Base-by-base conservation (phyloP, 2,329 filamentous ascomycete genomes). In the Parasarocladium wereldwijsianum region DNA sequence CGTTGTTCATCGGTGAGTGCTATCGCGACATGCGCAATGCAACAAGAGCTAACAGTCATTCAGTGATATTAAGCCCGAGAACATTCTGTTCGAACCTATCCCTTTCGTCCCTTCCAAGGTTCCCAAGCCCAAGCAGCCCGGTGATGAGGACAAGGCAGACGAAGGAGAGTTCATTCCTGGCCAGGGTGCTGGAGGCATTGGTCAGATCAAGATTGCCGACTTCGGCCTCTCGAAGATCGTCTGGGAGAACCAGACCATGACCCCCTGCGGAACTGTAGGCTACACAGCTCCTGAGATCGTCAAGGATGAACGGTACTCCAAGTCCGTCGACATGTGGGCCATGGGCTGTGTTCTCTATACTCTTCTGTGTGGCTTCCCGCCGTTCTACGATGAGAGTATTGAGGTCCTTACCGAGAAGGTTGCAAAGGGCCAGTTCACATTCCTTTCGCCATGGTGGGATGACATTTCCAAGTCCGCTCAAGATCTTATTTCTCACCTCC, bases 271-370 rank as follows among this genome's bases (percentile, higher is more conserved):
- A 34, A 98, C 90, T 0, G 90, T 96, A 34, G 90, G 90, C 24
- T 98, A 98, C 57, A 96, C 90, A 4, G 90, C 90, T 4, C 90
- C 90, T 6, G 90, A 98, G 50, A 98, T 98, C 38, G 90, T 98
- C 51, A 96, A 96, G 58, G 90, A 98, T 55, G 90, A 98, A 57
- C 75, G 86, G 14, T 98, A 98, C 55, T 96, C 87, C 21, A 98
- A 96, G 64, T 92, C 84, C 30, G 90, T 98, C 26, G 90, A 98
- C 48, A 98, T 98, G 90, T 98, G 90, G 90, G 90, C 90, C 4
- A 58, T 98, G 18, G 90, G 90, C 10, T 98, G 90, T 50, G 90
- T 98, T 8, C 64, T 98, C 5, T 98, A 98, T 60, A 98, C 90
- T 1, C 63, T 98, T 2, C 77, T 98, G 11, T 98, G 90, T 44